Percentiles rank a stretch among this genome's conserved stretches.
phyloP scores from a whole-genome alignment of 75 land plant genomes.

The Sequoia sempervirens region DNA sequence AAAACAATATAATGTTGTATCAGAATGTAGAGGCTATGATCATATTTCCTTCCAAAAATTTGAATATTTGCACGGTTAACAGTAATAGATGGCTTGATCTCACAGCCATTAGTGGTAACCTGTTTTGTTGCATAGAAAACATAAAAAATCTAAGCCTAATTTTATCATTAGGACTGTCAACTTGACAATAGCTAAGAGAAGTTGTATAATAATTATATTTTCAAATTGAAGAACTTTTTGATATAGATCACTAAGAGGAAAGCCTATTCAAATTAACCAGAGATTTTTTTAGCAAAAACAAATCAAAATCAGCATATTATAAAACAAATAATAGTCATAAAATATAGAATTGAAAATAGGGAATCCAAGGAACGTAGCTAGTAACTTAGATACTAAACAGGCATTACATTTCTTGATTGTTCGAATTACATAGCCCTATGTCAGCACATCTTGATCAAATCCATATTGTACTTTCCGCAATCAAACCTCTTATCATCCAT shows the following conservation, averaged over 20 bases:
- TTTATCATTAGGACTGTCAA: too few species aligned
- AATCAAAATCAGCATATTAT: neutral
- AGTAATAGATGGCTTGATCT: conserved; percentile 57
- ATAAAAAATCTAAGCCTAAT: too few species aligned
- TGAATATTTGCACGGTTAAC: conserved; percentile 36
- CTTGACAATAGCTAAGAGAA: too few species aligned
- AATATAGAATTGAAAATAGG: neutral
- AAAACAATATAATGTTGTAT: conserved; percentile 27
- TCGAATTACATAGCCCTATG: neutral
- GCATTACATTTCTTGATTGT: neutral
- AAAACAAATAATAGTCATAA: too few species aligned
- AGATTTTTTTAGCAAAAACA: neutral
- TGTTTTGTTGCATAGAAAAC: conserved; percentile 19
- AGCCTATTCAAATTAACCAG: neutral
- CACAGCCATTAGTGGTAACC: conserved; percentile 60
- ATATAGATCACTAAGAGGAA: too few species aligned
- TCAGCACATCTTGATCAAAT: neutral
- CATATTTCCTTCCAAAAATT: conserved; percentile 26
- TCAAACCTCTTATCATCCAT: too few species aligned
- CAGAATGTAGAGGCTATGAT: conserved; percentile 49
- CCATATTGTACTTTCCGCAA: neutral
- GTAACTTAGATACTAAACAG: neutral
- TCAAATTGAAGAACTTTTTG: too few species aligned
- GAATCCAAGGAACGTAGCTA: neutral
- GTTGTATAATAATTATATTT: too few species aligned